phyloP scores from a whole-genome alignment of 2,329 filamentous ascomycete genomes.

The Talaromyces sp. region DNA sequence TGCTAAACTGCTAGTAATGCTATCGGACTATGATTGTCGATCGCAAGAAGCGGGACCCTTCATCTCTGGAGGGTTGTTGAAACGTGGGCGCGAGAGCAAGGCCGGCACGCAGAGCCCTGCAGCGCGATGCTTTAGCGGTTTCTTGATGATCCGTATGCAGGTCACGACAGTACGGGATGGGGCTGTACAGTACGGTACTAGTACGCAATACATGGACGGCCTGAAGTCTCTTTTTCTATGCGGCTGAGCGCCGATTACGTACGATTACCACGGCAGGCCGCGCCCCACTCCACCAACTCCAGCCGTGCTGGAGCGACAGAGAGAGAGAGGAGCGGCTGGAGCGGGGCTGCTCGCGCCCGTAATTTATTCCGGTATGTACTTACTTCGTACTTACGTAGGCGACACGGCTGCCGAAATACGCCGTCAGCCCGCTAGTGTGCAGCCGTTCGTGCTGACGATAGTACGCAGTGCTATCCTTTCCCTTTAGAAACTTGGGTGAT shows the following conservation, averaged over 20 bases:
- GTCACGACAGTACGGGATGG: neutral
- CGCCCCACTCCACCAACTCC: neutral
- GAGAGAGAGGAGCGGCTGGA: neutral
- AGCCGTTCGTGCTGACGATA: neutral
- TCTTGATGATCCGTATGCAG: conserved; percentile 1
- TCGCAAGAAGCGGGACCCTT: conserved; percentile 6
- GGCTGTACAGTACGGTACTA: neutral
- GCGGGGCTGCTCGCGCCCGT: no score
- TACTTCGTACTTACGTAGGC: neutral
- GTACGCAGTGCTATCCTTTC: no score
- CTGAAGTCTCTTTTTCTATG: neutral
- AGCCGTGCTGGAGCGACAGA: no score
- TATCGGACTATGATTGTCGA: conserved; percentile 6
- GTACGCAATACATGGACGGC: neutral
- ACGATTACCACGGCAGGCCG: neutral
- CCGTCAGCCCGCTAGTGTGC: neutral
- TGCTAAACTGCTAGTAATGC: neutral
- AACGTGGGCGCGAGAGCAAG: conserved; percentile 9
- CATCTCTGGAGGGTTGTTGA: conserved; percentile 9
- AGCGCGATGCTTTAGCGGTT: neutral
- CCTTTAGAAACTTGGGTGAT: no score
- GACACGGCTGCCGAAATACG: neutral
- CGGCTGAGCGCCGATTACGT: neutral
- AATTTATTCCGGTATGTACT: no score
- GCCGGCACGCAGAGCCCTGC: conserved; percentile 5